Conservation (phyloP, 305 asterid genomes). For the Euphrasia arctica region DNA sequence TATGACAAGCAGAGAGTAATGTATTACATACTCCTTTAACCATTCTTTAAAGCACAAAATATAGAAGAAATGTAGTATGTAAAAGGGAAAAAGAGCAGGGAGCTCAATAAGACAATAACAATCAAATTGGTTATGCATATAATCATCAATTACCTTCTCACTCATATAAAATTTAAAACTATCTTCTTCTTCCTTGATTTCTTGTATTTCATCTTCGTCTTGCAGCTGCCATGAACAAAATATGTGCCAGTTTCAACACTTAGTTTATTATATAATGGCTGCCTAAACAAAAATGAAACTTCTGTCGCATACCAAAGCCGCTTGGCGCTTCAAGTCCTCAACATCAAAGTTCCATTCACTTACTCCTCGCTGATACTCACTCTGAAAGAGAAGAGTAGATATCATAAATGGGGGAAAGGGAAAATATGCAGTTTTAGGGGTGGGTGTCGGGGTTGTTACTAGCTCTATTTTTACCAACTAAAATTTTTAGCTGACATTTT, state of each 20-base stretch:
- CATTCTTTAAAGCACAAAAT: slow-evolving; percentile 17
- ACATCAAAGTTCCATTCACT: slow-evolving; percentile 99
- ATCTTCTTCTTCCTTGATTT: slow-evolving; percentile 65
- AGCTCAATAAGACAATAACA: slow-evolving; percentile 1
- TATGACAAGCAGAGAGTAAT: slow-evolving; percentile 25
- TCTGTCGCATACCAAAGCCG: slow-evolving; percentile 70
- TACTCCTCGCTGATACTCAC: slow-evolving; percentile 98
- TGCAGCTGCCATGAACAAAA: slow-evolving; percentile 60
- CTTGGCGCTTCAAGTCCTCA: slow-evolving; percentile 92
- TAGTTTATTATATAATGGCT: slow-evolving; percentile 10
- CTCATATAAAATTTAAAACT: slow-evolving; percentile 33
- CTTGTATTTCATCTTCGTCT: slow-evolving; percentile 74
- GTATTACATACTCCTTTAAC: background rate
- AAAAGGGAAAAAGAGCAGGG: slow-evolving; percentile 8
- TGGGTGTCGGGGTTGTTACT: slow-evolving; percentile 3
- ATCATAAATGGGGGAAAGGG: slow-evolving; percentile 17
- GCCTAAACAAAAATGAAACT: slow-evolving; percentile 12
- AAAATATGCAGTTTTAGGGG: background rate
- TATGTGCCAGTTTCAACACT: slow-evolving; percentile 22
- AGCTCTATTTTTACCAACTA: slow-evolving; percentile 15
- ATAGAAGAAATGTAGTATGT: slow-evolving; percentile 18
- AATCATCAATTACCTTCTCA: slow-evolving; percentile 46
- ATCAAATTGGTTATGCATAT: background rate
- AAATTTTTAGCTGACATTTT: slow-evolving; percentile 4
- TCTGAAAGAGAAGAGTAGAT: slow-evolving; percentile 48